Conservation (phyloP, 306 rosid genomes). For the Casuarina glauca region DNA sequence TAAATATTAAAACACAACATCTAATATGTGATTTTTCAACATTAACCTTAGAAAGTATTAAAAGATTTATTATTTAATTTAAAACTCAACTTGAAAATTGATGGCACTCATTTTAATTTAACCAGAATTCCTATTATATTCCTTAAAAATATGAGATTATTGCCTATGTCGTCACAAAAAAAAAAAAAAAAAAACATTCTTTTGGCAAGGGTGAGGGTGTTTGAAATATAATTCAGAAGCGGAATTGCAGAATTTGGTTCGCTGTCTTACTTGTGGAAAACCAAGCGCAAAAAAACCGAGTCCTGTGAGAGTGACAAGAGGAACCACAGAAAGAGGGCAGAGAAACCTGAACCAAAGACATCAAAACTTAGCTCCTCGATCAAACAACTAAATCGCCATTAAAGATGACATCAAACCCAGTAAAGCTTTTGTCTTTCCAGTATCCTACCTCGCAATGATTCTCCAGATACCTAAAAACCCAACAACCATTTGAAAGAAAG, state of each 20-base stretch:
- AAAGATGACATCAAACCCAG: constrained; percentile 3
- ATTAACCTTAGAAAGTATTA: too few species aligned
- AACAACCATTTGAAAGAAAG: constrained; percentile 58
- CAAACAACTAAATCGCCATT: constrained; percentile 13
- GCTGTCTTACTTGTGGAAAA: constrained; percentile 62
- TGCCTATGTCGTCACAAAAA: too few species aligned
- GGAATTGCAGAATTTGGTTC: background rate
- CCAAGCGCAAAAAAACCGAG: constrained; percentile 66
- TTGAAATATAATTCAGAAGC: background rate
- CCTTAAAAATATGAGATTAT: too few species aligned
- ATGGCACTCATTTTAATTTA: too few species aligned
- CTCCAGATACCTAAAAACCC: constrained; percentile 84
- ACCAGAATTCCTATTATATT: too few species aligned
- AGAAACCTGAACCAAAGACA: constrained; percentile 59
- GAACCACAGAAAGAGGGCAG: constrained; percentile 75
- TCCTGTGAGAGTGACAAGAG: constrained; percentile 85
- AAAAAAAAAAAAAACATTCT: background rate
- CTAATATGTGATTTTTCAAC: too few species aligned
- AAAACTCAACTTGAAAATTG: too few species aligned
- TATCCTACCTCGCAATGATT: constrained; percentile 64
- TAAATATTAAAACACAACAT: too few species aligned
- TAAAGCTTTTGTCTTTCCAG: background rate
- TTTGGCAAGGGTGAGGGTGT: background rate
- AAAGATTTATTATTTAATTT: too few species aligned
- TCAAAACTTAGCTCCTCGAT: constrained; percentile 17